Conservation (phyloP, 108 stramenopile species). For the Epipyxis sp. region DNA sequence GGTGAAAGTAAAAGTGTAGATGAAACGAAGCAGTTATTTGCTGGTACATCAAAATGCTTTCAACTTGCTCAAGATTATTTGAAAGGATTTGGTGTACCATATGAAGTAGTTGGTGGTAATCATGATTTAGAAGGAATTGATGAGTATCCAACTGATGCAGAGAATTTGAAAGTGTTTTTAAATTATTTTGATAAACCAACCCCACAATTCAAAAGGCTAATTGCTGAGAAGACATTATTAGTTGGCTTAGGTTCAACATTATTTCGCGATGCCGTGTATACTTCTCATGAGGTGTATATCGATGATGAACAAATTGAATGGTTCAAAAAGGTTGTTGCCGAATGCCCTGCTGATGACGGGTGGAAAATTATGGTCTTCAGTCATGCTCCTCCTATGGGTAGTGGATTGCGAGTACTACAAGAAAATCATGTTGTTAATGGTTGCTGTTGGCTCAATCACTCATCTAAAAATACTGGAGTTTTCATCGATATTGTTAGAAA, state of each 20-base stretch:
- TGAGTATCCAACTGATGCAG: conserved; percentile 79
- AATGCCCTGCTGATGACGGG: conserved; percentile 71
- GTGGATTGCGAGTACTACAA: conserved; percentile 80
- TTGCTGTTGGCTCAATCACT: conserved; percentile 53
- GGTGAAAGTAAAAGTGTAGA: conserved; percentile 31
- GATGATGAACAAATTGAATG: conserved; percentile 79
- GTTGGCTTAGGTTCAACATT: conserved; percentile 73
- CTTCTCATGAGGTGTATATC: conserved; percentile 85
- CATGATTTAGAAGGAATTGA: conserved; percentile 88
- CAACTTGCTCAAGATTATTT: conserved; percentile 63
- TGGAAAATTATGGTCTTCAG: conserved; percentile 89
- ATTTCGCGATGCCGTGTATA: conserved; percentile 78
- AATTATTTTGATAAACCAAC: conserved; percentile 61
- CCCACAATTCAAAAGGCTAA: conserved; percentile 69
- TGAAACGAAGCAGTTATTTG: conserved; percentile 16
- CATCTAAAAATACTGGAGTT: neutral
- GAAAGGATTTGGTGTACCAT: conserved; percentile 56
- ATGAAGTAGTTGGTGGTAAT: conserved; percentile 55
- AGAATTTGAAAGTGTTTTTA: conserved; percentile 71
- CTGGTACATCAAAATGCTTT: conserved; percentile 66
- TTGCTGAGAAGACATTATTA: conserved; percentile 79
- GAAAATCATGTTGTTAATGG: neutral
- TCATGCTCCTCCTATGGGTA: conserved; percentile 85
- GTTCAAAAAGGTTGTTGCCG: conserved; percentile 70
- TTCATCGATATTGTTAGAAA: conserved; percentile 75